Evolutionary conservation across 805 yeast species (phyloP), one percentile per base, ranked within the genome.

Genomic region (Yarrowia sp.): DNA sequence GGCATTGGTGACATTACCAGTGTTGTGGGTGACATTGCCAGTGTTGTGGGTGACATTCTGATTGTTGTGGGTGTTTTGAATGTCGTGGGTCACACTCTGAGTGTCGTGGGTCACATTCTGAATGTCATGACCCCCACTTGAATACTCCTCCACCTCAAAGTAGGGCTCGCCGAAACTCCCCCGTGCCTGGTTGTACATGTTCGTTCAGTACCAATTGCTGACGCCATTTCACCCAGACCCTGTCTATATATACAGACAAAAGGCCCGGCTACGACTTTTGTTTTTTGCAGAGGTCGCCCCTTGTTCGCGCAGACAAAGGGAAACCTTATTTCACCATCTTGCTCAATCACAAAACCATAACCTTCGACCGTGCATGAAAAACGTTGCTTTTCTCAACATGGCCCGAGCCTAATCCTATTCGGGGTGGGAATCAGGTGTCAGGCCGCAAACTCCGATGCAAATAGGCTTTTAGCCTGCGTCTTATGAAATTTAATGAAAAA

Each of bases 381-480:
- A 40, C 59, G 35, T 53, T 53, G 45, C 45, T 53, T 52, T 52
- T 52, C 58, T 38, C 58, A 55, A 55, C 61, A 55, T 22, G 14
- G 46, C 36, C 26, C 5, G 36, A 40, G 36, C 45, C 15, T 40
- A 40, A 32, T 12, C 63, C 48, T 11, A 14, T 26, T 15, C 15
- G 40, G 63, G 48, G 5, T 2, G 48, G 9, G 48, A 22, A 56
- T 56, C 63, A 41, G 48, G 63, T 56, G 40, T 41, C 63, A 56
- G 35, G 48, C 48, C 48, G 40, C 38, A 41, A 56, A 41, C 63
- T 41, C 48, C 63, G 48, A 41, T 16, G 36, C 3, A 53, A 56
- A 41, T 56, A 55, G 61, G 61, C 61, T 55, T 55, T 55, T 40
- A 41, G 46, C 35, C 15, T 53, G 58, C 58, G 32, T 53, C 43